Evolutionary conservation across 2,329 filamentous ascomycete species (phyloP).

Genomic region (Pseudogymnoascus sp.): DNA sequence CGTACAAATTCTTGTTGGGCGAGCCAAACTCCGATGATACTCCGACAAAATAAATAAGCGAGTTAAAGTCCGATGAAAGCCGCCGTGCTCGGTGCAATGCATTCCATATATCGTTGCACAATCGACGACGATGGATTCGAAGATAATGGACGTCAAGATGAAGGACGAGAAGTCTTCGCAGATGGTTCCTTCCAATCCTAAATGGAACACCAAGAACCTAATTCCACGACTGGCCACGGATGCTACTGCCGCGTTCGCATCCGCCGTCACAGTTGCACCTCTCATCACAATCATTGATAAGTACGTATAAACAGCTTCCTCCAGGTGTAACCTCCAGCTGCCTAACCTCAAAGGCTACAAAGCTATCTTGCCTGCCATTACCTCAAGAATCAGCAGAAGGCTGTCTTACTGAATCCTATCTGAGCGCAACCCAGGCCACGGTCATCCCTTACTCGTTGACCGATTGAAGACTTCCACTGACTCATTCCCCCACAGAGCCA

Average conservation of each 20-base stretch:
- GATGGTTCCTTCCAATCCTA: not conserved
- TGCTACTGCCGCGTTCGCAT: conserved; percentile 57
- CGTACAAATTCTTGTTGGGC: not conserved
- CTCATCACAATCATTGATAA: conserved; percentile 82
- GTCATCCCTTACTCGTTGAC: not conserved
- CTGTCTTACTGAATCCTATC: not conserved
- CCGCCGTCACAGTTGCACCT: conserved; percentile 71
- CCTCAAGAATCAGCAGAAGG: not conserved
- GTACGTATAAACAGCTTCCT: conserved; percentile 37
- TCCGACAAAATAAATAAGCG: conserved; percentile 4
- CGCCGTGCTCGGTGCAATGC: not conserved
- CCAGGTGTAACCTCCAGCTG: not conserved
- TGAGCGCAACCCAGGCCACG: not conserved
- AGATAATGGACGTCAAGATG: not conserved
- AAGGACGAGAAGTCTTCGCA: not conserved
- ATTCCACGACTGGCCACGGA: conserved; percentile 60
- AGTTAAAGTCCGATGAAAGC: not conserved
- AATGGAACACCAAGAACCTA: conserved; percentile 72
- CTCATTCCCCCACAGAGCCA: conserved; percentile 43
- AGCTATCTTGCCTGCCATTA: conserved; percentile 5
- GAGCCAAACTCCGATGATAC: conserved; percentile 2
- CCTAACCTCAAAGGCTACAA: not conserved
- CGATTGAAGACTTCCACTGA: not conserved
- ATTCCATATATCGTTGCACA: not conserved
- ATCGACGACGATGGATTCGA: not conserved